phyloP scores from a whole-genome alignment of 371 early-diverging fungal species.

The Haplosporangium sp. region DNA sequence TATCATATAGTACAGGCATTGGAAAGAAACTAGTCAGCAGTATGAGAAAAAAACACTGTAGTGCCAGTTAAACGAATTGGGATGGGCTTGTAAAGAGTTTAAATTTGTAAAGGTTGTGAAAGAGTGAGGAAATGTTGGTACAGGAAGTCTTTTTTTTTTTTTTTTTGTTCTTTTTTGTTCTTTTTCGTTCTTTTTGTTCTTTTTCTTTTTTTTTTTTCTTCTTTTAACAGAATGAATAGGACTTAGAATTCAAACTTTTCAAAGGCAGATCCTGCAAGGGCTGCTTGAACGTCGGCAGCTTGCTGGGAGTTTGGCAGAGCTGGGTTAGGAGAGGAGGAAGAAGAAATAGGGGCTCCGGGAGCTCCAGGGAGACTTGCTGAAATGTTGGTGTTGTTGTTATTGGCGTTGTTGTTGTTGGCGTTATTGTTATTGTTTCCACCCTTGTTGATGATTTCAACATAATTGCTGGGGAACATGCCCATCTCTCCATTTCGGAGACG shows the following conservation, averaged over 20 bases:
- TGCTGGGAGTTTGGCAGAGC: slow-evolving; percentile 36
- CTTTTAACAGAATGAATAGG: neutral
- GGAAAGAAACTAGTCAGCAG: neutral
- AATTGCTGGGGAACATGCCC: slow-evolving; percentile 93
- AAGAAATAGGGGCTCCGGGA: slow-evolving; percentile 20
- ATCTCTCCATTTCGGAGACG: slow-evolving; percentile 81
- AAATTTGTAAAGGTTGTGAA: no score
- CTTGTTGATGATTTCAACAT: slow-evolving; percentile 80
- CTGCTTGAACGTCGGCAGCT: slow-evolving; percentile 50
- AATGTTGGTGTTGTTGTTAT: neutral
- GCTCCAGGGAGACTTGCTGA: slow-evolving; percentile 21
- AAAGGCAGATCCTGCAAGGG: slow-evolving; percentile 50
- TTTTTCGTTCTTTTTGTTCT: slow-evolving; percentile 1
- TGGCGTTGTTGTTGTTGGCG: slow-evolving; percentile 9
- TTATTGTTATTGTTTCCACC: slow-evolving; percentile 44
- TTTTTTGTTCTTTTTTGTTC: neutral
- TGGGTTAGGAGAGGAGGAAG: slow-evolving; percentile 11
- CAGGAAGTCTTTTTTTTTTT: slow-evolving; percentile 6
- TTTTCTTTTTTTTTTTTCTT: neutral
- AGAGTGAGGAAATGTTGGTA: neutral
- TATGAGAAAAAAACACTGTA: neutral
- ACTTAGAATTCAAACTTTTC: slow-evolving; percentile 55
- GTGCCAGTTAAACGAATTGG: neutral
- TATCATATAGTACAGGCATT: slow-evolving; percentile 38
- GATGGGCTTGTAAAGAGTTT: neutral